Percentiles rank a stretch among this genome's conserved stretches.
These are phyloP conservation scores for Eucalyptus marginata DNA, from an alignment of 345 rosid genomes.

Conservation along the genomic window DNA sequence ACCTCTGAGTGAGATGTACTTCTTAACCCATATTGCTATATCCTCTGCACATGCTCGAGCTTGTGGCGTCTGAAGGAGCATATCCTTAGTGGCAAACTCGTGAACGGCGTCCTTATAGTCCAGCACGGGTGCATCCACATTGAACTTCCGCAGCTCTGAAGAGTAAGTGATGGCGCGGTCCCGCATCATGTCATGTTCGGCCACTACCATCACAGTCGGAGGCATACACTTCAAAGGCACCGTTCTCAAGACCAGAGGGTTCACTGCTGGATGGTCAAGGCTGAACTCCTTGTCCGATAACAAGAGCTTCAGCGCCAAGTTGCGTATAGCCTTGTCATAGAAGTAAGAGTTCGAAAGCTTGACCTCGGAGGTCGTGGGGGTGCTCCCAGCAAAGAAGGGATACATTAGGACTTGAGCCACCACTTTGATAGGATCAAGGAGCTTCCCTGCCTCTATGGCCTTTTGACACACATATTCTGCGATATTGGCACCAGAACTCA, in stretches of 20 bases:
- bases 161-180: constrained; percentile 87
- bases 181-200: constrained; percentile 95
- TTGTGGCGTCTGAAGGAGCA: constrained; percentile 81
- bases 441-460: constrained; percentile 61
- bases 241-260: constrained; percentile 55
- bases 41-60: constrained; percentile 93
- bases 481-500: constrained; percentile 86
- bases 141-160: constrained; percentile 66
- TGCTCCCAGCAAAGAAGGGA: constrained; percentile 66
- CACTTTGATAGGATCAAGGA: constrained; percentile 74
- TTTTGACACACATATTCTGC: constrained; percentile 72
- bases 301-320: constrained; percentile 78
- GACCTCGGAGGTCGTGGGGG: constrained; percentile 76
- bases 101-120: constrained; percentile 91
- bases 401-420: constrained; percentile 92
- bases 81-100: constrained; percentile 84
- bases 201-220: constrained; percentile 84
- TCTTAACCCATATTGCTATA: constrained; percentile 88
- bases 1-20: constrained; percentile 72
- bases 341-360: constrained; percentile 76
- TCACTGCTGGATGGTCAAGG: constrained; percentile 77
- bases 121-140: constrained; percentile 79
- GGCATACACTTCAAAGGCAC: constrained; percentile 84
- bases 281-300: constrained; percentile 57
- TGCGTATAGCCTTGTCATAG: constrained; percentile 72